Evolutionary conservation across 495 filamentous ascomycete genomes (phyloP), one percentile per base, ranked within the genome.

Genomic region (Aspergillus kassunensis): DNA sequence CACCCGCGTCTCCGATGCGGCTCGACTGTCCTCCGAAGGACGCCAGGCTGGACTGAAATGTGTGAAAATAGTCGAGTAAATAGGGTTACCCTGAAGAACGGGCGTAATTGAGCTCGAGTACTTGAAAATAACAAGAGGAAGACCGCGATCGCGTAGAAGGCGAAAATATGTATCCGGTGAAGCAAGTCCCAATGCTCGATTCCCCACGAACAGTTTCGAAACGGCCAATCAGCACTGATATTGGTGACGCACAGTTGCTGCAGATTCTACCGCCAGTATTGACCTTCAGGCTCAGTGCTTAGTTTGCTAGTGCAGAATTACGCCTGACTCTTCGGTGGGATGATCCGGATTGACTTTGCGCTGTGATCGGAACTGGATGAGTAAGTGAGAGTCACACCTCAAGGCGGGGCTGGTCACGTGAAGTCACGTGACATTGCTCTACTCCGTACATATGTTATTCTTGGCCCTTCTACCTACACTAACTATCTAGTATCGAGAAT

Each of bases 1-100:
- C 46, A 58, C 59, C 61, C 54, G 57, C 58, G 59, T 61, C 63
- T 72, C 65, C 65, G 61, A 71, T 67, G 60, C 63, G 59, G 60
- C 64, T 65, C 44, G 63, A 55, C 54, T 59, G 61, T 62, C 62
- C 58, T 53, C 59, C 63, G 57, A 68, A 51, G 61, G 69, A 66
- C 60, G 68, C 70, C 70, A 74, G 70, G 50, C 69, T 76, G 31
- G 71, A 46, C 53, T 62, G 65, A 63, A 16, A 37, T 19, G 24
- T 24, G 34, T 30, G 24, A 30, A n/a, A 39, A 37, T 35, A 30
- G 24, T 30, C 35, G 49, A 49, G 44, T 15, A 29, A 44, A 19
- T n/a, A 31, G 27, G 29, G 20, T 24, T 42, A 40, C n/a, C 21
- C 27, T 21, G 33, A n/a, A n/a, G 20, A 8, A 19, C 29, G n/a